Conservation (phyloP, 129 eudicot genomes). For the Centrapalus pauciflorus region DNA sequence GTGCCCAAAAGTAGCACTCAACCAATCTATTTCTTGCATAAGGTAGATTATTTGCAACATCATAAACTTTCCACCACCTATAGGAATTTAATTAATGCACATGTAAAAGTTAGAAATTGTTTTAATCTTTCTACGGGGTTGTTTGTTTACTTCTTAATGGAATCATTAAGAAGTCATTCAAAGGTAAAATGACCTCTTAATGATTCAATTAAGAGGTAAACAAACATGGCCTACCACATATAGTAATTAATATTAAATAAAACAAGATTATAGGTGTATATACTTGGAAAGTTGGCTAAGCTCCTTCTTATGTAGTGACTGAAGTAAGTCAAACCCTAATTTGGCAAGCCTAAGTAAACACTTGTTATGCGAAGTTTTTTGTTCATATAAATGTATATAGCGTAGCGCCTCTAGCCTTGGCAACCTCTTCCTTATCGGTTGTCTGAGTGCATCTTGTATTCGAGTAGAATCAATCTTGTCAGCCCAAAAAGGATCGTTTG, state of each 20-base stretch:
- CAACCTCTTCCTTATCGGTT: constrained; percentile 17
- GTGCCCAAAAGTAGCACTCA: constrained; percentile 15
- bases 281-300: constrained; percentile 27
- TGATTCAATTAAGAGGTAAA: too few relatives aligned
- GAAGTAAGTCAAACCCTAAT: constrained; percentile 36
- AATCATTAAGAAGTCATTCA: too few relatives aligned
- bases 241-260: constrained; percentile 3
- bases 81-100: not conserved
- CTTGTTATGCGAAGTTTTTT: constrained; percentile 13
- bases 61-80: constrained; percentile 19
- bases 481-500: not conserved
- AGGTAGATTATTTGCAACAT: constrained; percentile 12
- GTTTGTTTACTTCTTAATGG: too few relatives aligned
- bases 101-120: not conserved
- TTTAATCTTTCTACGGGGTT: too few relatives aligned
- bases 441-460: constrained; percentile 17
- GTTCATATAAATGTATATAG: constrained; percentile 34
- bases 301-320: constrained; percentile 26
- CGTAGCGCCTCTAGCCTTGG: constrained; percentile 24
- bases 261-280: constrained; percentile 7
- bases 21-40: constrained; percentile 21
- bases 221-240: too few relatives aligned
- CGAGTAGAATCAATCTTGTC: not conserved
- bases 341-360: constrained; percentile 30
- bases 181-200: too few relatives aligned